These are phyloP conservation scores for Colletotrichum cuscutae DNA, from an alignment of 2,329 filamentous ascomycete species.

Conservation along the genomic window DNA sequence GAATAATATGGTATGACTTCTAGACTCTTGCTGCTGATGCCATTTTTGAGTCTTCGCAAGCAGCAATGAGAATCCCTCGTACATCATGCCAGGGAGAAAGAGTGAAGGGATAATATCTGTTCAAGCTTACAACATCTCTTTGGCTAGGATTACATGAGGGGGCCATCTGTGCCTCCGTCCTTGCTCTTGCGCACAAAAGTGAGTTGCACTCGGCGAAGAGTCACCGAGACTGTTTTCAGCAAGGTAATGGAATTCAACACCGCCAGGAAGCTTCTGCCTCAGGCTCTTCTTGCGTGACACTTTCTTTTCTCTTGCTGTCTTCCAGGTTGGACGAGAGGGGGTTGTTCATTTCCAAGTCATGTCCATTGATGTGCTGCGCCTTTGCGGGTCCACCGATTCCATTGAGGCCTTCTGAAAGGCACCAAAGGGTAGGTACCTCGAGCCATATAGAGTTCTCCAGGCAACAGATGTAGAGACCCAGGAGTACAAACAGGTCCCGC, in stretches of 20 bases:
- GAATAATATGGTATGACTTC: background rate
- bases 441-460: slow-evolving; percentile 21
- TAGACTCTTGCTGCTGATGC: background rate
- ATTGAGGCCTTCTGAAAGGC: background rate
- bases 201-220: too few species aligned
- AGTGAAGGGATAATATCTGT: background rate
- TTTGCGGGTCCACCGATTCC: slow-evolving; percentile 2
- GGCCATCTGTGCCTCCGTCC: background rate
- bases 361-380: background rate
- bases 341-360: background rate
- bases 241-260: too few species aligned
- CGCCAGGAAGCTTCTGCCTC: too few species aligned
- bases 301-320: background rate
- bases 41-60: background rate
- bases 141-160: background rate
- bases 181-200: background rate
- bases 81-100: background rate
- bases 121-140: background rate
- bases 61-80: background rate
- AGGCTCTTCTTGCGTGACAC: background rate
- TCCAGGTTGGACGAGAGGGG: background rate
- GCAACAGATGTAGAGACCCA: slow-evolving; percentile 5
- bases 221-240: too few species aligned
- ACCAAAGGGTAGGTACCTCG: background rate
- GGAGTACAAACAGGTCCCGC: background rate